Percentiles rank a stretch among this genome's conserved stretches.
These are phyloP conservation scores for Brassica incana DNA, from an alignment of 345 rosid genomes.

Conservation along the genomic window DNA sequence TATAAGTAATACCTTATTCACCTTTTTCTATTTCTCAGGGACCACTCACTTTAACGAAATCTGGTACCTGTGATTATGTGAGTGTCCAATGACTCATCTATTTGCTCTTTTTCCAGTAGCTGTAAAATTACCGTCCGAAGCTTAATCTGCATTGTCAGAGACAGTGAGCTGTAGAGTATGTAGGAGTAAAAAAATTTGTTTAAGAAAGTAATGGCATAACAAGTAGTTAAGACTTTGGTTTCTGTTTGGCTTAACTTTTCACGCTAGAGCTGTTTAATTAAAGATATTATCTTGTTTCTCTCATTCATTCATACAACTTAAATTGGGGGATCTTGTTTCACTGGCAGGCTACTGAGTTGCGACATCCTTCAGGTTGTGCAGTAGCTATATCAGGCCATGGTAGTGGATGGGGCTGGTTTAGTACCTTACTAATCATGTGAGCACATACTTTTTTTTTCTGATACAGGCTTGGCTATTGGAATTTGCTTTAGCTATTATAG, in stretches of 20 bases:
- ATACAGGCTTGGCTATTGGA: not conserved
- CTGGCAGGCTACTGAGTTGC: slow-evolving; percentile 59
- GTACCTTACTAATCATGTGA: slow-evolving; percentile 62
- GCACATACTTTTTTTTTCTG: slow-evolving; percentile 20
- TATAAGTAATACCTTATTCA: not conserved
- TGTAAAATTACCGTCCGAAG: not conserved
- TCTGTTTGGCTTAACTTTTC: slow-evolving; percentile 4
- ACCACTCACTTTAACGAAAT: slow-evolving; percentile 59
- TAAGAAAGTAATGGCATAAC: not conserved
- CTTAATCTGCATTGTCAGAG: slow-evolving; percentile 6
- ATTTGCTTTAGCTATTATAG: not conserved
- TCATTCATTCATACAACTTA: not conserved
- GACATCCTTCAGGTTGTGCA: slow-evolving; percentile 95
- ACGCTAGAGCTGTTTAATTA: not conserved
- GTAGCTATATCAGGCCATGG: slow-evolving; percentile 52
- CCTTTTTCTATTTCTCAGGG: slow-evolving; percentile 52
- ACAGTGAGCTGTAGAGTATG: slow-evolving; percentile 19
- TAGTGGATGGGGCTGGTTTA: slow-evolving; percentile 84
- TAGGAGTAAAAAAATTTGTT: not conserved
- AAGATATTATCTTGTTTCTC: not conserved
- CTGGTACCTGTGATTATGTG: slow-evolving; percentile 72
- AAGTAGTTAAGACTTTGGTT: slow-evolving; percentile 13
- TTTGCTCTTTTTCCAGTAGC: not conserved
- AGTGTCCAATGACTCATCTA: slow-evolving; percentile 43
- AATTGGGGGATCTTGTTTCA: slow-evolving; percentile 12